Percentiles rank a stretch among this genome's conserved stretches.
Evolutionary conservation across 257 asterid genomes (phyloP).

Genomic region (Asclepias syriaca): DNA sequence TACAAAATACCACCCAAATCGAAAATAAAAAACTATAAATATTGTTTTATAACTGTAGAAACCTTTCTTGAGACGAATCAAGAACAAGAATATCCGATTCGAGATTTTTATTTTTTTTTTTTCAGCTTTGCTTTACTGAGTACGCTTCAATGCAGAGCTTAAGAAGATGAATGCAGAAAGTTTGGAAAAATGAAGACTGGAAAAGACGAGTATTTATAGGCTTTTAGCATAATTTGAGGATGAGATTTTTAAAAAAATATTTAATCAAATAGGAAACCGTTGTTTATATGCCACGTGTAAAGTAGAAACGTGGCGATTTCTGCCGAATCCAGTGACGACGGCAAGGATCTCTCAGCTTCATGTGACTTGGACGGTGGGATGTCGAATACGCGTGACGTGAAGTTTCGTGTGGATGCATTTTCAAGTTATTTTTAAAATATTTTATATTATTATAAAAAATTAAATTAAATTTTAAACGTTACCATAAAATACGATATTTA

Average conservation of each 20-base stretch:
- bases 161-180: background rate
- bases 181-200: background rate
- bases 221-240: slow-evolving; percentile 13
- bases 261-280: slow-evolving; percentile 17
- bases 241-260: slow-evolving; percentile 22
- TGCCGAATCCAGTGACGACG: slow-evolving; percentile 30
- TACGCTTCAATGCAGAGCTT: background rate
- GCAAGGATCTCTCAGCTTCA: slow-evolving; percentile 46
- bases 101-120: background rate
- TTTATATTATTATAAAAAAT: too few species aligned
- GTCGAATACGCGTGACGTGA: slow-evolving; percentile 38
- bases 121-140: background rate
- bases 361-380: slow-evolving; percentile 59
- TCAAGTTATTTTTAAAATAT: too few species aligned
- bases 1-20: background rate
- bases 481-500: too few species aligned
- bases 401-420: slow-evolving; percentile 14
- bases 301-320: slow-evolving; percentile 41
- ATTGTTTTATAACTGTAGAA: background rate
- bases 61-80: too few species aligned
- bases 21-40: background rate
- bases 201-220: slow-evolving; percentile 2
- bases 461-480: too few species aligned
- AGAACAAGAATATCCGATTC: background rate
- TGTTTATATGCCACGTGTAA: slow-evolving; percentile 35